phyloP scores from a whole-genome alignment of 2,329 filamentous ascomycete genomes.

The Blumeria graminis region DNA sequence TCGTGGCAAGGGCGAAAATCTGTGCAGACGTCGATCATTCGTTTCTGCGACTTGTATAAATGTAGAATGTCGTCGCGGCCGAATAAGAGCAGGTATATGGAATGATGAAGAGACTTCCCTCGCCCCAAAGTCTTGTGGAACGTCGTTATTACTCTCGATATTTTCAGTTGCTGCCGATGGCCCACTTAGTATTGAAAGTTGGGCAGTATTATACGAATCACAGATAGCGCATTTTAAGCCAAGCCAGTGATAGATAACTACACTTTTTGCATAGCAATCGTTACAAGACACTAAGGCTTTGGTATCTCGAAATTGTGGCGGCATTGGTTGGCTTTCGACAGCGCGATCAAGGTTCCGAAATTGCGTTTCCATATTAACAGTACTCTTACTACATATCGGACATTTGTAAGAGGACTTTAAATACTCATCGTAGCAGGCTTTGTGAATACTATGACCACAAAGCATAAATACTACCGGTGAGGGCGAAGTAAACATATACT shows the following conservation, averaged over 20 bases:
- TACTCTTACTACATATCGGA: constrained; percentile 84
- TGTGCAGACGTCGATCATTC: constrained; percentile 2
- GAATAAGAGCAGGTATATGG: constrained; percentile 4
- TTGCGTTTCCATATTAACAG: constrained; percentile 91
- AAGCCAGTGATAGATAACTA: constrained; percentile 80
- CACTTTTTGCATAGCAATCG: constrained; percentile 73
- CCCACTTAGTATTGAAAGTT: constrained; percentile 33
- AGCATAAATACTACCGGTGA: constrained; percentile 78
- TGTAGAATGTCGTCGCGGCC: constrained; percentile 13
- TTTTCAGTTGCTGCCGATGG: constrained; percentile 11
- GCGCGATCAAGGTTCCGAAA: constrained; percentile 78
- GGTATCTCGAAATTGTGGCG: constrained; percentile 53
- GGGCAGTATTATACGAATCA: constrained; percentile 43
- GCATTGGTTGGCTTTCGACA: constrained; percentile 82
- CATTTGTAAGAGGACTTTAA: constrained; percentile 86
- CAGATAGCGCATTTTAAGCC: constrained; percentile 69
- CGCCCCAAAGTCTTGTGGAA: constrained; percentile 5
- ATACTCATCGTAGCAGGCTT: constrained; percentile 67
- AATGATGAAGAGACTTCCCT: constrained; percentile 5
- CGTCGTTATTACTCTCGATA: constrained; percentile 5
- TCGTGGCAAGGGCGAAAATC: constrained; percentile 10
- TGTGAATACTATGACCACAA: constrained; percentile 90
- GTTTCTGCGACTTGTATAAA: constrained; percentile 7
- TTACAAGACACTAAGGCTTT: constrained; percentile 77
- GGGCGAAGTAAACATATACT: constrained; percentile 87